phyloP scores from a whole-genome alignment of 2,329 filamentous ascomycete species.

The Myriosclerotinia duriaeana region DNA sequence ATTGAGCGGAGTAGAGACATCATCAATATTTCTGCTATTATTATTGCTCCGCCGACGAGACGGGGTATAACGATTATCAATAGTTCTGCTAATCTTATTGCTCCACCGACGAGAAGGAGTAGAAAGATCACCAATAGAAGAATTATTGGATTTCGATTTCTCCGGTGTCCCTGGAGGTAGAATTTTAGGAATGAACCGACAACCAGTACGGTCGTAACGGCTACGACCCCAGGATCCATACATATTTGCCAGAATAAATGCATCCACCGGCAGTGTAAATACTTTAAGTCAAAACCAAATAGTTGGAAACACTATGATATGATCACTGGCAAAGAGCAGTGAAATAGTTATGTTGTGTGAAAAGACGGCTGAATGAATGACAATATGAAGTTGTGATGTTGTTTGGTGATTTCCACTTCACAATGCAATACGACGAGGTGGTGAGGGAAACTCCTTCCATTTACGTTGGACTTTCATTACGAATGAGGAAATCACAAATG shows the following conservation, averaged over 20 bases:
- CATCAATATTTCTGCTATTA: not conserved
- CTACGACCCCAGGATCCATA: conserved; percentile 20
- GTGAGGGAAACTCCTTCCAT: not conserved
- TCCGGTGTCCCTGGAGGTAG: not conserved
- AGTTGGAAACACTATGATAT: conserved; percentile 14
- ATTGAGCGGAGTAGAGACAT: too few relatives aligned
- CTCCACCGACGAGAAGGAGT: not conserved
- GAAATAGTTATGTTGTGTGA: conserved; percentile 14
- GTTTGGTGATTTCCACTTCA: not conserved
- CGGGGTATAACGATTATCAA: not conserved
- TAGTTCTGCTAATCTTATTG: not conserved
- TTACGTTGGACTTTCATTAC: not conserved
- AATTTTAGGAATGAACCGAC: not conserved
- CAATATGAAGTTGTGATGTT: not conserved
- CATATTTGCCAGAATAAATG: not conserved
- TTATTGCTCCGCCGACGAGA: not conserved
- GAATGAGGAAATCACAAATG: not conserved
- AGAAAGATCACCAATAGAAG: not conserved
- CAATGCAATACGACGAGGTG: not conserved
- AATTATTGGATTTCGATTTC: conserved; percentile 16
- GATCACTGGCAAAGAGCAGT: not conserved
- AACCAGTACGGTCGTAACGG: not conserved
- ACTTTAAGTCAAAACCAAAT: conserved; percentile 14
- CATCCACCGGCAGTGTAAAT: conserved; percentile 4
- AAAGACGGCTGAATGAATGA: conserved; percentile 5